Evolutionary conservation across 2,329 filamentous ascomycete species (phyloP).

Genomic region (Macrophomina tecta): DNA sequence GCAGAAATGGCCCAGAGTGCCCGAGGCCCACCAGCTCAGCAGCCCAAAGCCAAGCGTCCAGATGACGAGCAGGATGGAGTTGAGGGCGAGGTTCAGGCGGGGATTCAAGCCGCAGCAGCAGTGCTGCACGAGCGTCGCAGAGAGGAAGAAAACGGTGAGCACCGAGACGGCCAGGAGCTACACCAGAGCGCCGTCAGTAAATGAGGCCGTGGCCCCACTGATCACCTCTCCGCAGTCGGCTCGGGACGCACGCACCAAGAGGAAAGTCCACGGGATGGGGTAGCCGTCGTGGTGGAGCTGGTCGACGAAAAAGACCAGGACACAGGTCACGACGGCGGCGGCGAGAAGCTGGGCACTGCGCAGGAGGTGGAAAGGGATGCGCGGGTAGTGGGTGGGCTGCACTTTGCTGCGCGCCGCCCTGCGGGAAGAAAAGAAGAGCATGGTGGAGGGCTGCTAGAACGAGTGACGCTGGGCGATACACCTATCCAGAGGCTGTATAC

Average conservation of each 20-base stretch:
- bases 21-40: constrained; percentile 60
- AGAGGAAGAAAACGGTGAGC: constrained; percentile 56
- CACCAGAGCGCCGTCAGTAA: neutral
- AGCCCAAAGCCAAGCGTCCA: constrained; percentile 61
- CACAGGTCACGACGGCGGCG: constrained; percentile 57
- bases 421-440: neutral
- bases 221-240: neutral
- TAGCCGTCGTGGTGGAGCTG: constrained; percentile 59
- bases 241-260: constrained; percentile 54
- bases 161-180: constrained; percentile 60
- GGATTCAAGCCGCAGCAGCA: constrained; percentile 59
- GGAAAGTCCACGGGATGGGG: constrained; percentile 64
- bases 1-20: constrained; percentile 60
- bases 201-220: neutral
- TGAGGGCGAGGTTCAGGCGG: constrained; percentile 57
- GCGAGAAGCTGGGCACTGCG: constrained; percentile 51
- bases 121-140: constrained; percentile 58
- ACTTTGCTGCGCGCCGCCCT: constrained; percentile 22
- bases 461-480: neutral
- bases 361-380: constrained; percentile 50
- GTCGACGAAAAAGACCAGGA: constrained; percentile 63
- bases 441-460: neutral
- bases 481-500: constrained; percentile 21
- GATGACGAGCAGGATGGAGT: constrained; percentile 55
- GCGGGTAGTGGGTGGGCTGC: constrained; percentile 51